These are phyloP conservation scores for Fusarium solani-melongenae DNA, from an alignment of 2,329 filamentous ascomycete species.

Conservation along the genomic window DNA sequence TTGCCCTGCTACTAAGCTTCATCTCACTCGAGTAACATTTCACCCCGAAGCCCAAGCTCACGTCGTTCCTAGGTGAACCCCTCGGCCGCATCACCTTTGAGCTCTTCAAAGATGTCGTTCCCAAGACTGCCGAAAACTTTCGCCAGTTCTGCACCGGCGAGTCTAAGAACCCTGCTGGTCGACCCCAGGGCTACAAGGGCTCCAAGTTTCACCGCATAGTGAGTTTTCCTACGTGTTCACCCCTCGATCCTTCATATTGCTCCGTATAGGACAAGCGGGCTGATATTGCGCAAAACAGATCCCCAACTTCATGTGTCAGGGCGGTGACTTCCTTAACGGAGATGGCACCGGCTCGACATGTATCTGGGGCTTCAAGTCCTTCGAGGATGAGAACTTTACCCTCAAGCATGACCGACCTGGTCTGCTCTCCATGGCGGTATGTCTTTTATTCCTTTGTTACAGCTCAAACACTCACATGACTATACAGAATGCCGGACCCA, in stretches of 20 bases:
- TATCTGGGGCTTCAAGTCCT: slow-evolving; percentile 87
- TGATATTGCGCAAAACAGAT: slow-evolving; percentile 66
- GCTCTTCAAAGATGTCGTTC: slow-evolving; percentile 85
- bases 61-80: slow-evolving; percentile 73
- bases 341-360: slow-evolving; percentile 89
- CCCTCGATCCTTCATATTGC: not conserved
- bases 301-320: slow-evolving; percentile 97
- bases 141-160: slow-evolving; percentile 97
- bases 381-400: slow-evolving; percentile 90
- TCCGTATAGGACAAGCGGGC: not conserved
- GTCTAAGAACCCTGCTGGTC: slow-evolving; percentile 79
- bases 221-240: slow-evolving; percentile 49
- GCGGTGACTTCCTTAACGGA: slow-evolving; percentile 93
- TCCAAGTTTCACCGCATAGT: slow-evolving; percentile 95
- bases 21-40: not conserved
- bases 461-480: not conserved
- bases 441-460: slow-evolving; percentile 49
- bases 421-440: slow-evolving; percentile 91
- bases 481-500: slow-evolving; percentile 82
- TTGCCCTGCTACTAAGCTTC: not conserved
- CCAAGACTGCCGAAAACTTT: slow-evolving; percentile 95
- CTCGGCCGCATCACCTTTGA: slow-evolving; percentile 91
- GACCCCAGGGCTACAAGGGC: slow-evolving; percentile 93
- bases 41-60: not conserved
- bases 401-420: slow-evolving; percentile 83